A percentile compares a stretch with the other conserved stretches of the same genome.
These are phyloP conservation scores for Solanum tarapatanum DNA, from an alignment of 257 asterid genomes.

Conservation along the genomic window DNA sequence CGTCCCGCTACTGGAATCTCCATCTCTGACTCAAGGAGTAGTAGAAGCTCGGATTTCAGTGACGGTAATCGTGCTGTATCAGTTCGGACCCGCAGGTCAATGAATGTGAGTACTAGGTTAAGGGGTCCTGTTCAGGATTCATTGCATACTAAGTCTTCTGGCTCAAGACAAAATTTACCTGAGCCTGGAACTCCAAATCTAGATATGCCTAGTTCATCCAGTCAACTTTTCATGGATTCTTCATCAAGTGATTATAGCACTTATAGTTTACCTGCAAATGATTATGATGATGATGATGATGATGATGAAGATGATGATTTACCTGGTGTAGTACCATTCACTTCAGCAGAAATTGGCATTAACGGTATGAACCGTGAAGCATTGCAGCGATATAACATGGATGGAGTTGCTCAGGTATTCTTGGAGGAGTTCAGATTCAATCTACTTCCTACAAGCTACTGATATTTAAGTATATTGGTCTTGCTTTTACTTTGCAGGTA, in stretches of 20 bases:
- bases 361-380: constrained; percentile 19
- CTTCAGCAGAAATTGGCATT: constrained; percentile 24
- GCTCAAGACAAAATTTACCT: constrained; percentile 12
- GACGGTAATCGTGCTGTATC: constrained; percentile 19
- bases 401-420: constrained; percentile 58
- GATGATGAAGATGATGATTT: constrained; percentile 2
- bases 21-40: constrained; percentile 26
- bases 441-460: not conserved
- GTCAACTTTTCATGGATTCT: constrained; percentile 13
- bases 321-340: constrained; percentile 14
- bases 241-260: constrained; percentile 44
- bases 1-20: constrained; percentile 31
- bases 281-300: constrained; percentile 15
- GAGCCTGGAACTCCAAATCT: constrained; percentile 15
- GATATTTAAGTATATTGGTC: not conserved
- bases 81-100: constrained; percentile 31
- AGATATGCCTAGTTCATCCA: constrained; percentile 15
- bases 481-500: constrained; percentile 28
- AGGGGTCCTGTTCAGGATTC: constrained; percentile 21
- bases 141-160: constrained; percentile 18
- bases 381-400: constrained; percentile 35
- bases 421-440: not conserved
- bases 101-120: constrained; percentile 22
- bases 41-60: constrained; percentile 19
- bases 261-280: constrained; percentile 25